These are phyloP conservation scores for Rosa persica DNA, from an alignment of 306 rosid species.

Conservation along the genomic window DNA sequence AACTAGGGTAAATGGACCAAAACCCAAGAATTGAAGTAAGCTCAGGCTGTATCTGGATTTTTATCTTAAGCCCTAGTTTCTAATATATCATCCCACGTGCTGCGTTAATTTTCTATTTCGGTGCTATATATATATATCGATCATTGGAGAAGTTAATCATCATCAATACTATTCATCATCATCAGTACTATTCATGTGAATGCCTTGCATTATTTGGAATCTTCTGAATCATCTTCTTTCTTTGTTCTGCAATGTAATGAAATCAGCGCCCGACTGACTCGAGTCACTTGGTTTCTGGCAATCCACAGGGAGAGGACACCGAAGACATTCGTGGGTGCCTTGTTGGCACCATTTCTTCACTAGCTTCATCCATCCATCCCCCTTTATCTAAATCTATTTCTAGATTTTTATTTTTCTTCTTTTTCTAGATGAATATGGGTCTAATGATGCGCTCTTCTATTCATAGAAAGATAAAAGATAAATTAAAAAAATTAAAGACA, in stretches of 20 bases:
- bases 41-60: neutral
- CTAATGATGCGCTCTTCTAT: neutral
- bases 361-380: neutral
- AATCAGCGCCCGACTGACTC: neutral
- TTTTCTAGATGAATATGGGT: neutral
- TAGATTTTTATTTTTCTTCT: neutral
- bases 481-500: too few relatives aligned
- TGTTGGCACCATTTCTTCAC: too few relatives aligned
- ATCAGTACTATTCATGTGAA: neutral
- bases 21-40: neutral
- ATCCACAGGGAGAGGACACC: neutral
- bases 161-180: neutral
- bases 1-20: too few relatives aligned
- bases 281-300: neutral
- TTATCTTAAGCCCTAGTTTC: neutral
- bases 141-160: too few relatives aligned
- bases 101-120: neutral
- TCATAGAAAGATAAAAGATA: neutral
- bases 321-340: neutral
- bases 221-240: neutral
- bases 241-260: neutral
- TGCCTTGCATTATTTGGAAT: neutral
- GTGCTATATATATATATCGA: too few relatives aligned
- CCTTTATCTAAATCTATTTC: neutral
- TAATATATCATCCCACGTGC: neutral